Evolutionary conservation across 2,329 filamentous ascomycete species (phyloP).

Genomic region (Cercospora sp.): DNA sequence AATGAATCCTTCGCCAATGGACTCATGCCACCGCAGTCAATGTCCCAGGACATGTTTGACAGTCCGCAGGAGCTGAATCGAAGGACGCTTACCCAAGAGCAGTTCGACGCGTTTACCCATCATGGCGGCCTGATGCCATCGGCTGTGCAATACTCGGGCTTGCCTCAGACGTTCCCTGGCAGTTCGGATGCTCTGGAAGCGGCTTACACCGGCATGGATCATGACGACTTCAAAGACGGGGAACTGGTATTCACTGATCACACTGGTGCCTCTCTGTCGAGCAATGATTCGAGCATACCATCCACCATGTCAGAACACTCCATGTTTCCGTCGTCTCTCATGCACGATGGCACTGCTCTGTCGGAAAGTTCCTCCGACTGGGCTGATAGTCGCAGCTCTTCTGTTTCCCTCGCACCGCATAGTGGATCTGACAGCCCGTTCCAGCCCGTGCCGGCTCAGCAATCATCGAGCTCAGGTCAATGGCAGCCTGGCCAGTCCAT

Average conservation of each 20-base stretch:
- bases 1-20: slow-evolving; percentile 18
- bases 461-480: slow-evolving; percentile 29
- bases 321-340: slow-evolving; percentile 30
- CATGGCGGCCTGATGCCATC: slow-evolving; percentile 25
- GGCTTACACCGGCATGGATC: slow-evolving; percentile 28
- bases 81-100: slow-evolving; percentile 40
- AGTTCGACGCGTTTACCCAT: slow-evolving; percentile 39
- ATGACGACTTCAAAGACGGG: slow-evolving; percentile 29
- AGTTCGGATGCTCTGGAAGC: slow-evolving; percentile 26
- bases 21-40: slow-evolving; percentile 15
- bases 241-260: slow-evolving; percentile 25
- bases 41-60: slow-evolving; percentile 32
- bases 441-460: slow-evolving; percentile 19
- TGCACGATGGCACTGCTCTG: slow-evolving; percentile 28
- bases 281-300: slow-evolving; percentile 33
- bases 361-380: slow-evolving; percentile 36
- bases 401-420: slow-evolving; percentile 27
- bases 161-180: slow-evolving; percentile 23
- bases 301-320: slow-evolving; percentile 32
- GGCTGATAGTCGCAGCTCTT: slow-evolving; percentile 38
- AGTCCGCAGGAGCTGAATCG: slow-evolving; percentile 39
- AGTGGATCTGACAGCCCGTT: slow-evolving; percentile 19
- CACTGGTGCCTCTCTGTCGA: slow-evolving; percentile 30
- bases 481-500: slow-evolving; percentile 42
- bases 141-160: slow-evolving; percentile 19